A percentile compares a stretch with the other conserved stretches of the same genome.
Evolutionary conservation across 208 protist genomes (phyloP).

Genomic region (Acanthamoeba castellanii): DNA sequence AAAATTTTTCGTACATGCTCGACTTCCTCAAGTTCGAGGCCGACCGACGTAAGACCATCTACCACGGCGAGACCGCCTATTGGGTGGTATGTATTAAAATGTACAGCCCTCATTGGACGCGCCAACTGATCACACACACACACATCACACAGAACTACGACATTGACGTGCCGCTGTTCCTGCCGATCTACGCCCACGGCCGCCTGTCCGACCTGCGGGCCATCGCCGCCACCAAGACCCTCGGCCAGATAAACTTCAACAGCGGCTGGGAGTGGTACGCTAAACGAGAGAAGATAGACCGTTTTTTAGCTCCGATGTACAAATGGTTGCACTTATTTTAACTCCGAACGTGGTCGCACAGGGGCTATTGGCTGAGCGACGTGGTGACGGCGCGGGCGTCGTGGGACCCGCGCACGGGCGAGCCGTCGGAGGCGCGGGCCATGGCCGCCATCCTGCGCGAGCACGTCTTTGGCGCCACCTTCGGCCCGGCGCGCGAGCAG

Average conservation of each 20-base stretch:
- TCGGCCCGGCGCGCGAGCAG: neutral
- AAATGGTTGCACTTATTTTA: too few relatives aligned
- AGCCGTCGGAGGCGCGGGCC: neutral
- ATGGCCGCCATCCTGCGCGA: neutral
- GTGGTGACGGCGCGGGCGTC: constrained; percentile 41
- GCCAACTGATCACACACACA: neutral
- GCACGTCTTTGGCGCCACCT: neutral
- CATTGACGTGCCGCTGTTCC: constrained; percentile 78
- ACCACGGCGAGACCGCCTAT: constrained; percentile 77
- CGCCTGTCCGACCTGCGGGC: constrained; percentile 71
- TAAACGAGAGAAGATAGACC: neutral
- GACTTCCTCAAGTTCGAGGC: constrained; percentile 62
- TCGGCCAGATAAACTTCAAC: constrained; percentile 78
- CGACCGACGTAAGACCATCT: constrained; percentile 63
- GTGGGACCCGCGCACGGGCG: constrained; percentile 57
- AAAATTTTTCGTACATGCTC: constrained; percentile 75
- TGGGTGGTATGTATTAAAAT: constrained; percentile 32
- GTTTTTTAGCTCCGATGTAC: too few relatives aligned
- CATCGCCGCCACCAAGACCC: constrained; percentile 41
- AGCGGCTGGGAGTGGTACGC: constrained; percentile 73
- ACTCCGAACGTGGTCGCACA: too few relatives aligned
- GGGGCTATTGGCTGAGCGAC: constrained; percentile 74
- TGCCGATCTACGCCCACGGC: constrained; percentile 61
- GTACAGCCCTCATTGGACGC: neutral
- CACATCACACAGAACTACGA: constrained; percentile 66